Evolutionary conservation across 495 filamentous ascomycete species (phyloP), one percentile per base, ranked within the genome.

Genomic region (Lindgomyces ingoldianus): DNA sequence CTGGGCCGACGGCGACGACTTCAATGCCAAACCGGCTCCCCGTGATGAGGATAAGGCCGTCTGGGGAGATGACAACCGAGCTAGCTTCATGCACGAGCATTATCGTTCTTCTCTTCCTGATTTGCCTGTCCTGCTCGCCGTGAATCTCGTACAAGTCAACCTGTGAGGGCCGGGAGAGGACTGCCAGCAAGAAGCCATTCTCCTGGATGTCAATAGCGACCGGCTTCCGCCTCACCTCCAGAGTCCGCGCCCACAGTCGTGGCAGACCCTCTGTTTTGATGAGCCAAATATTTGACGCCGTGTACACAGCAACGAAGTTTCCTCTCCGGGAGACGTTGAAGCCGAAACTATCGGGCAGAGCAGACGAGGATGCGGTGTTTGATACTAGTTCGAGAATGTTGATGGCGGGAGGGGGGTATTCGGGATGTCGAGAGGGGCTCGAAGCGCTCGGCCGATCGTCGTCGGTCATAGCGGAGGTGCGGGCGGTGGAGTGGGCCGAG

Each of bases 11-110:
- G 4, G 91, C 87, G 48, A 91, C 85, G 0, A 96, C 89, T 69
- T 96, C 92, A 61, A 96, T 91, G 14, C 88, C 89, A 29, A 89
- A 89, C 67, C 90, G 85, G 77, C 90, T 96, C 11, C 90, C 91
- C n/a, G 91, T 86, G 22, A 91, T 92, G 60, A 96, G 78, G 19
- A 96, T 89, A 45, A 85, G 82, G 21, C 91, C 91, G 50, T 85
- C 87, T 0, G 91, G 91, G 0, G 91, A 92, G 24, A 96, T 78
- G 8, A 87, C 85, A 62, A 96, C 87, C 11, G 64, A 30, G 44
- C 30, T 42, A 4, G 62, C 55, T 27, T 72, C 70, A 49, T 42
- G 89, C 84, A 60, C 89, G 83, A 65, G 91, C 89, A 57, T 81
- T 79, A 76, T 93, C 84, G 68, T 95, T 88, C 49, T 84, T 85